Percentiles rank a stretch among this genome's conserved stretches.
phyloP scores from a whole-genome alignment of 2,329 filamentous ascomycete genomes.

The Meredithiella fracta region DNA sequence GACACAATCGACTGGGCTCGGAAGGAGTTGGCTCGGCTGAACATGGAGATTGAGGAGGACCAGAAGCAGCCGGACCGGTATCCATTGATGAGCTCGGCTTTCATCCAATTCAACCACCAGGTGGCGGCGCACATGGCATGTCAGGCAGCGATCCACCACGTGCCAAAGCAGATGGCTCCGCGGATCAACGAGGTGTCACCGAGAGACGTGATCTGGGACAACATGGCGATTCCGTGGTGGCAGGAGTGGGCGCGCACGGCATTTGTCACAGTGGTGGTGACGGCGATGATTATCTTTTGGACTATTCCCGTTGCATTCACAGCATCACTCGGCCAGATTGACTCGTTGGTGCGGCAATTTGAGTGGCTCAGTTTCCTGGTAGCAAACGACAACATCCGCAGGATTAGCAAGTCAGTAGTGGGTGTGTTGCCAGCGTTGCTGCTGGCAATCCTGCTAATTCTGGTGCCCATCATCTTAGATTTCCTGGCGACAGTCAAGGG shows the following conservation, averaged over 20 bases:
- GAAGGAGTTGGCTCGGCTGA: slow-evolving; percentile 69
- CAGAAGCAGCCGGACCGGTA: slow-evolving; percentile 74
- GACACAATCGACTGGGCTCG: slow-evolving; percentile 90
- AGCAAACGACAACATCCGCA: slow-evolving; percentile 40
- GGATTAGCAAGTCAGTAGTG: slow-evolving; percentile 48
- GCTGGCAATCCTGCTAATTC: slow-evolving; percentile 58
- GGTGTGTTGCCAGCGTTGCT: slow-evolving; percentile 73
- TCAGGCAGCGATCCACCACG: slow-evolving; percentile 75
- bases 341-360: slow-evolving; percentile 47
- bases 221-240: slow-evolving; percentile 95
- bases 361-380: slow-evolving; percentile 56
- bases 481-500: slow-evolving; percentile 60
- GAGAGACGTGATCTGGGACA: slow-evolving; percentile 87
- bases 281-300: slow-evolving; percentile 72
- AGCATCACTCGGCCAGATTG: slow-evolving; percentile 63
- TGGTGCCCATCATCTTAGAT: slow-evolving; percentile 66
- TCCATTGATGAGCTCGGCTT: slow-evolving; percentile 87
- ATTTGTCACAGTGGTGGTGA: slow-evolving; percentile 47
- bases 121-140: slow-evolving; percentile 97
- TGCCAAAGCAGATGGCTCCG: slow-evolving; percentile 86
- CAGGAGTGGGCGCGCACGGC: slow-evolving; percentile 60
- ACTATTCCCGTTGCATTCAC: slow-evolving; percentile 82
- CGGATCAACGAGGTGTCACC: slow-evolving; percentile 87
- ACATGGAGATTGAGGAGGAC: slow-evolving; percentile 80
- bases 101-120: slow-evolving; percentile 97